Evolutionary conservation across 208 protist genomes (phyloP).

Genomic region (Trypanosoma theileri): DNA sequence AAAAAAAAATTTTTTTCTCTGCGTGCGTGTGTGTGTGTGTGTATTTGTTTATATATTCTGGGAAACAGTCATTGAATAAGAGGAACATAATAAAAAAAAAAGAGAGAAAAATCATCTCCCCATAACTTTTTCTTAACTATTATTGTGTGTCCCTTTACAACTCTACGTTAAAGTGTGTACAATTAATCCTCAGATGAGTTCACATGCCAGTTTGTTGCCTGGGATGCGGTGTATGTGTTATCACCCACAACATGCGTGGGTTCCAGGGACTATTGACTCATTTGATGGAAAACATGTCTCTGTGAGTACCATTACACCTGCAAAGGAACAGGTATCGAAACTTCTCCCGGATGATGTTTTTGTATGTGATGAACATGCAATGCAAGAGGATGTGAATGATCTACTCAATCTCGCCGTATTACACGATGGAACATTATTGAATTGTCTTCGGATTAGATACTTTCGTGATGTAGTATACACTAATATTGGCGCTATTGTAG

Average conservation of each 20-base stretch:
- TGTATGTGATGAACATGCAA: constrained; percentile 28
- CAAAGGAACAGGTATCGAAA: constrained; percentile 28
- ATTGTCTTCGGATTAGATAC: constrained; percentile 32
- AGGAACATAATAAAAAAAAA: not conserved
- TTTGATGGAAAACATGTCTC: constrained; percentile 33
- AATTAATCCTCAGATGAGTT: not conserved
- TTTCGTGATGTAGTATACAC: constrained; percentile 50
- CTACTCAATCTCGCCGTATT: constrained; percentile 41
- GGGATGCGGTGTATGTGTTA: constrained; percentile 34
- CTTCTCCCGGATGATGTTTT: constrained; percentile 30
- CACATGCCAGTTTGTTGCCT: constrained; percentile 4
- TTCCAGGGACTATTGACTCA: constrained; percentile 26
- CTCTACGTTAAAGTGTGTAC: not conserved
- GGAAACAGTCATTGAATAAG: too few relatives aligned
- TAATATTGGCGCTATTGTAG: constrained; percentile 46
- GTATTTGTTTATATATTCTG: too few relatives aligned
- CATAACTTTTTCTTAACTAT: too few relatives aligned
- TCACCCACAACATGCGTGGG: constrained; percentile 34
- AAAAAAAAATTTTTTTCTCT: too few relatives aligned
- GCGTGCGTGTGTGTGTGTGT: too few relatives aligned
- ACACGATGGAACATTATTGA: constrained; percentile 36
- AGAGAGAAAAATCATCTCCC: not conserved
- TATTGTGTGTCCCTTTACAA: too few relatives aligned
- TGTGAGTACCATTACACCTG: constrained; percentile 15
- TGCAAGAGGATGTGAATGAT: constrained; percentile 42